A percentile compares a stretch with the other conserved stretches of the same genome.
Evolutionary conservation across 352 stramenopile species (phyloP).

Genomic region (Pythium vanterpoolii): DNA sequence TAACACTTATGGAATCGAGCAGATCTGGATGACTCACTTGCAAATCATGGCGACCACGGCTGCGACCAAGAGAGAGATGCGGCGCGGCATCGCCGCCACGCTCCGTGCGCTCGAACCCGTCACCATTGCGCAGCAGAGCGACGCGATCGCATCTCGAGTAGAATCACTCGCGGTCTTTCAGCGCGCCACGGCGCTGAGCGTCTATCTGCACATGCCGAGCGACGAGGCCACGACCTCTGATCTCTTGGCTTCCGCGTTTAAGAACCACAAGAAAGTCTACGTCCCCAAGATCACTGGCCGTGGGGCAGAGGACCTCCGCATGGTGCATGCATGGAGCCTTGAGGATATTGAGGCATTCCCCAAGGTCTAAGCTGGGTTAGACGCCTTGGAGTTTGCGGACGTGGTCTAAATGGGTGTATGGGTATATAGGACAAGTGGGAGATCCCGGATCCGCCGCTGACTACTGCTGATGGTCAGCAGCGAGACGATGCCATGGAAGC

Average conservation of each 20-base stretch:
- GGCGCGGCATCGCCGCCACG: constrained; percentile 41
- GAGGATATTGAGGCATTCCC: constrained; percentile 77
- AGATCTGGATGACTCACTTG: constrained; percentile 13
- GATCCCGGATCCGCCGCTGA: constrained; percentile 74
- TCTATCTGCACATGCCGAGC: constrained; percentile 86
- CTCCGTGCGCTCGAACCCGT: constrained; percentile 37
- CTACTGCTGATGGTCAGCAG: constrained; percentile 12
- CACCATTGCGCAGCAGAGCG: constrained; percentile 55
- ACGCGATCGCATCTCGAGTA: constrained; percentile 41
- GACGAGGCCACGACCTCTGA: constrained; percentile 54
- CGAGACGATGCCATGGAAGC: constrained; percentile 44
- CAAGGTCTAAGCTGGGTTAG: no score
- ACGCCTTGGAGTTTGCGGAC: no score
- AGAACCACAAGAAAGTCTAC: constrained; percentile 68
- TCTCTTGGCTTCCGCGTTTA: constrained; percentile 59
- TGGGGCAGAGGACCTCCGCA: constrained; percentile 66
- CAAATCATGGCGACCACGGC: constrained; percentile 10
- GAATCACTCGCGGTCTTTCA: constrained; percentile 50
- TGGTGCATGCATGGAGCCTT: constrained; percentile 64
- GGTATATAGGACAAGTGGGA: constrained; percentile 90
- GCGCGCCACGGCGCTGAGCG: constrained; percentile 42
- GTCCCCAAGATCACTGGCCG: constrained; percentile 84
- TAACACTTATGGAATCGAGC: background rate
- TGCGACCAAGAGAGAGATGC: constrained; percentile 59
- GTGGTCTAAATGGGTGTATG: no score